Evolutionary conservation across 257 asterid species (phyloP).

Genomic region (Jacaranda mimosifolia): DNA sequence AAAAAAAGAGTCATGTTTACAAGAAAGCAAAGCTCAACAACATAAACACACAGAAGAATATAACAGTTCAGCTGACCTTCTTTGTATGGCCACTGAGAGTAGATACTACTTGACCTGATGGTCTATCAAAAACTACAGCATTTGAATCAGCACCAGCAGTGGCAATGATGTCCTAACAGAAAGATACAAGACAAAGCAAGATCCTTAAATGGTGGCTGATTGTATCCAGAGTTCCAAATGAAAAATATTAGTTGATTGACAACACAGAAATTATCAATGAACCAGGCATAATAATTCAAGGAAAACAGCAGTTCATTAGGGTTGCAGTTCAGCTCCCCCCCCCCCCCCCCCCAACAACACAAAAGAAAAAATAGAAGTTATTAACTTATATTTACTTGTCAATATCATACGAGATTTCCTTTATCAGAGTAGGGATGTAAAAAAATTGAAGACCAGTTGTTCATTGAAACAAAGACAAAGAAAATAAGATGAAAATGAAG

Average conservation of each 20-base stretch:
- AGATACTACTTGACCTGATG: constrained; percentile 88
- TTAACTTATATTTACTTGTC: neutral
- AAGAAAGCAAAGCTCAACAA: constrained; percentile 4
- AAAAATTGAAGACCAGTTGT: neutral
- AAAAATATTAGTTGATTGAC: neutral
- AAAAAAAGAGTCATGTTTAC: constrained; percentile 22
- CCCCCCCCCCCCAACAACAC: too few species aligned
- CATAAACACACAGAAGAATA: constrained; percentile 4
- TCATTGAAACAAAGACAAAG: neutral
- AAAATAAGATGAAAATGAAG: neutral
- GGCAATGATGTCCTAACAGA: constrained; percentile 80
- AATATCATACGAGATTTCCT: neutral
- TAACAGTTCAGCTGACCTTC: constrained; percentile 67
- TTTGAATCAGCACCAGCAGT: constrained; percentile 91
- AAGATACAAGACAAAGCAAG: constrained; percentile 28
- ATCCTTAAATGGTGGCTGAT: neutral
- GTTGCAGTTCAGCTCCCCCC: neutral
- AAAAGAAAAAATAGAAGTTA: neutral
- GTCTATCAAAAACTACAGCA: constrained; percentile 82
- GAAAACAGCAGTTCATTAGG: neutral
- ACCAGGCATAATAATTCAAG: neutral
- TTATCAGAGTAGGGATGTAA: neutral
- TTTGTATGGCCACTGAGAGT: constrained; percentile 96
- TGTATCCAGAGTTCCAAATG: too few species aligned
- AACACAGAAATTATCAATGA: neutral